phyloP scores from a whole-genome alignment of 2,329 filamentous ascomycete genomes.

The Cladophialophora exuberans region DNA sequence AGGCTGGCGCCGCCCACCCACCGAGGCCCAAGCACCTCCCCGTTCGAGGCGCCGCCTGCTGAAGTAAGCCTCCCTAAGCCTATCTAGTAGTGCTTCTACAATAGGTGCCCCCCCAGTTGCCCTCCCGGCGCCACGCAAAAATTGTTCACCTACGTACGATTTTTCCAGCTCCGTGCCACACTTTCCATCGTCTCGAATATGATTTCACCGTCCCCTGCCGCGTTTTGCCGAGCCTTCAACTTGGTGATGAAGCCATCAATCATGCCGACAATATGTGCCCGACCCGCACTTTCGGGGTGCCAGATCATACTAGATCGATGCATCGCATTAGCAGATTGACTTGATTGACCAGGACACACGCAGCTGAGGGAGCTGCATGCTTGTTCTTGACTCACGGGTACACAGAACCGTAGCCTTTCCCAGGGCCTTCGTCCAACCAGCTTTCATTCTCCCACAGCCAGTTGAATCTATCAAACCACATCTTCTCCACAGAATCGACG shows the following conservation, averaged over 20 bases:
- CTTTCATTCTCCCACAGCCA: constrained; percentile 55
- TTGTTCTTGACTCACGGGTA: constrained; percentile 24
- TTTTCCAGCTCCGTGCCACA: constrained; percentile 32
- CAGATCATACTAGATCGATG: constrained; percentile 31
- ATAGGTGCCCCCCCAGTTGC: neutral
- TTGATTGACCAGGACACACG: no score
- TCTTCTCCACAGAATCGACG: constrained; percentile 59
- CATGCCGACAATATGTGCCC: constrained; percentile 35
- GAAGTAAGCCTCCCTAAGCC: constrained; percentile 21
- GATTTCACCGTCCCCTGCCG: constrained; percentile 31
- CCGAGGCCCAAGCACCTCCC: no score
- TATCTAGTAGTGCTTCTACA: neutral
- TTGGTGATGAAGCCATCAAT: constrained; percentile 33
- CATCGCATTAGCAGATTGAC: constrained; percentile 8
- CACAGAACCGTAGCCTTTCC: constrained; percentile 32
- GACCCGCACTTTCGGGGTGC: constrained; percentile 34
- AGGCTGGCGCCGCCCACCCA: no score
- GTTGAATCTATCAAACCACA: constrained; percentile 64
- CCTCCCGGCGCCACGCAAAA: neutral
- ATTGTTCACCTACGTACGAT: no score
- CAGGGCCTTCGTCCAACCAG: constrained; percentile 33
- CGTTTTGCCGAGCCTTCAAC: constrained; percentile 26
- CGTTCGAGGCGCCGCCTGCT: constrained; percentile 9
- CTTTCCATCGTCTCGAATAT: constrained; percentile 34
- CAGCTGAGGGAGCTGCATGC: constrained; percentile 5